A percentile compares a stretch with the other conserved stretches of the same genome.
Evolutionary conservation across 306 rosid species (phyloP).

Genomic region (Pyrus bretschneideri): DNA sequence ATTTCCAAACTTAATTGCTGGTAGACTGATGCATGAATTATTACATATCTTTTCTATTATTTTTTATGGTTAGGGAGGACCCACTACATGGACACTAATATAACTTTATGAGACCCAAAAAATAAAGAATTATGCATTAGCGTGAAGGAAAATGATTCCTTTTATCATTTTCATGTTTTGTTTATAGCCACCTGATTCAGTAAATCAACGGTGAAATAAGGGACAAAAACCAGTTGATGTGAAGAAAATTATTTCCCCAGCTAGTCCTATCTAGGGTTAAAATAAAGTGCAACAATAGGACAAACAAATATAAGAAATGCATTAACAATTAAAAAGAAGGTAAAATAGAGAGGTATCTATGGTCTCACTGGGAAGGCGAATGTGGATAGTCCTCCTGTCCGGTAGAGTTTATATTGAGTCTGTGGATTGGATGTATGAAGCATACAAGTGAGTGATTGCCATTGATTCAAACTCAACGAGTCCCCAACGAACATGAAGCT

Average conservation of each 20-base stretch:
- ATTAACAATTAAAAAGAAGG: neutral
- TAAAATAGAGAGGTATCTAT: neutral
- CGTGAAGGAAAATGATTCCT: neutral
- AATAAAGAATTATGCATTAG: neutral
- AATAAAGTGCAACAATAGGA: neutral
- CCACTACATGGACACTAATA: neutral
- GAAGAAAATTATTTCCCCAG: too few species aligned
- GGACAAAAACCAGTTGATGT: neutral
- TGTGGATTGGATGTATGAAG: slow-evolving; percentile 26
- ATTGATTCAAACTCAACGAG: slow-evolving; percentile 43
- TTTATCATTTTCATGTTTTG: neutral
- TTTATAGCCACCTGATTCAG: neutral
- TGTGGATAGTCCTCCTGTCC: slow-evolving; percentile 30
- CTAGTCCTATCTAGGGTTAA: neutral
- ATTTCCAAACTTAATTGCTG: neutral
- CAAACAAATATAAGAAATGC: neutral
- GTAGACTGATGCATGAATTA: neutral
- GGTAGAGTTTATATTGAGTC: slow-evolving; percentile 6
- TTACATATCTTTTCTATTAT: neutral
- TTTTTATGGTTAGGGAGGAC: neutral
- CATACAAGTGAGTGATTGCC: slow-evolving; percentile 47
- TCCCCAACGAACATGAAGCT: slow-evolving; percentile 43
- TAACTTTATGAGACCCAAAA: neutral
- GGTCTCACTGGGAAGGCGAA: slow-evolving; percentile 26
- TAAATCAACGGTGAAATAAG: too few species aligned